Conservation (phyloP, 1,284 basidiomycete species). For the Tetrapyrgos nigripes region DNA sequence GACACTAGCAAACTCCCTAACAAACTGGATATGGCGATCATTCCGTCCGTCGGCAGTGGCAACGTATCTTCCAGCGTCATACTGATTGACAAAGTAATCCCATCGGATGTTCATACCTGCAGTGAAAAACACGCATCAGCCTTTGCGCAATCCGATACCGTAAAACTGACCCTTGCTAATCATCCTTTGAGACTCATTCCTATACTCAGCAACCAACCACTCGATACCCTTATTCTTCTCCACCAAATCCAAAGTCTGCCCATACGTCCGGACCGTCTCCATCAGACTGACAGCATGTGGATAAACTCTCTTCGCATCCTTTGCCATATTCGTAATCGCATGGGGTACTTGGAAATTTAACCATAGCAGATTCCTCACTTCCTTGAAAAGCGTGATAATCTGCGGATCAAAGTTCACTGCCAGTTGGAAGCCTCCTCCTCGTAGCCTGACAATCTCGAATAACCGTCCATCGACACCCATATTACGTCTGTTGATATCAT, state of each 20-base stretch:
- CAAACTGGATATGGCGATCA: conserved; percentile 90
- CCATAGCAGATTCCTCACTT: conserved; percentile 96
- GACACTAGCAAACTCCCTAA: conserved; percentile 93
- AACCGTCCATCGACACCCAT: conserved; percentile 94
- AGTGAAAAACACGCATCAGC: conserved; percentile 8
- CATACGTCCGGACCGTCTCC: conserved; percentile 97
- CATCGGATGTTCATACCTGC: conserved; percentile 92
- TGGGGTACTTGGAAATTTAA: conserved; percentile 95
- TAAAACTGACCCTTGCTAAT: conserved; percentile 75
- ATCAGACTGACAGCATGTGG: conserved; percentile 98
- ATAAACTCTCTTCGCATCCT: conserved; percentile 97
- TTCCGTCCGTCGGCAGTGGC: conserved; percentile 80
- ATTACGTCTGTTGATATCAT: conserved; percentile 92
- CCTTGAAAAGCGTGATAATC: conserved; percentile 98
- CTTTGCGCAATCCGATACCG: not conserved
- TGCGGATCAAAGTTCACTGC: conserved; percentile 98
- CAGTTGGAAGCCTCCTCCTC: conserved; percentile 84
- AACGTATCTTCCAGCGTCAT: conserved; percentile 81
- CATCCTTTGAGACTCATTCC: conserved; percentile 91
- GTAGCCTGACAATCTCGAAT: conserved; percentile 91
- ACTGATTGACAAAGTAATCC: conserved; percentile 96
- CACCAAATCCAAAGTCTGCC: conserved; percentile 91
- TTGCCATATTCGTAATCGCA: conserved; percentile 94
- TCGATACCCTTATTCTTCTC: conserved; percentile 91
- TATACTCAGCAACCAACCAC: conserved; percentile 91